Evolutionary conservation across 2,329 filamentous ascomycete genomes (phyloP).

Genomic region (Bipolaris bicolor): DNA sequence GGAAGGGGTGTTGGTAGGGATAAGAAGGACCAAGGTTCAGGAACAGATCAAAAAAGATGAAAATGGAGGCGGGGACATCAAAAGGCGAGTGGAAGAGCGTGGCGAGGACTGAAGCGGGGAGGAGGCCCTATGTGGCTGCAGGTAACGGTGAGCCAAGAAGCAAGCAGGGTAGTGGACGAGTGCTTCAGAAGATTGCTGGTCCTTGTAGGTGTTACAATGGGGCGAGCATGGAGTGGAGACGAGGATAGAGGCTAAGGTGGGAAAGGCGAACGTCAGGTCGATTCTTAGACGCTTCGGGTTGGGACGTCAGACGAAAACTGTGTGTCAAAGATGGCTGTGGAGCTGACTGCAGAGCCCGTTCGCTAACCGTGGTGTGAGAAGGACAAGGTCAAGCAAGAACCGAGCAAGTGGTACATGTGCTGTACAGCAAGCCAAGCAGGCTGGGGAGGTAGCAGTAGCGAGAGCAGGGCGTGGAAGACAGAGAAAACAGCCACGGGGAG

Average conservation of each 20-base stretch:
- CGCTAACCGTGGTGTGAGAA: conserved; percentile 24
- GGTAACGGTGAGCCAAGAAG: conserved; percentile 13
- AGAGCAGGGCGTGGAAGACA: conserved; percentile 13
- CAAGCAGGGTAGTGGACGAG: conserved; percentile 22
- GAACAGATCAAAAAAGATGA: conserved; percentile 15
- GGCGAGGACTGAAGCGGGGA: conserved; percentile 13
- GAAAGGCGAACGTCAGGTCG: conserved; percentile 31
- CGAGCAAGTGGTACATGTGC: conserved; percentile 22
- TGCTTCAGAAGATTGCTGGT: conserved; percentile 20
- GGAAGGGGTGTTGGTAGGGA: conserved; percentile 8
- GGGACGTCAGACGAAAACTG: conserved; percentile 29
- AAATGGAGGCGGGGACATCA: conserved; percentile 20
- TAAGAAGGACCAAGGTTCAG: conserved; percentile 20
- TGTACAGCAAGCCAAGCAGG: conserved; percentile 18
- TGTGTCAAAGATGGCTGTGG: conserved; percentile 35
- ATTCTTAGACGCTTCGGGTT: conserved; percentile 26
- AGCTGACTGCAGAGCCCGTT: conserved; percentile 32
- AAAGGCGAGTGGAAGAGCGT: conserved; percentile 5
- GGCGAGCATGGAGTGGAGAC: conserved; percentile 25
- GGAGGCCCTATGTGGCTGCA: conserved; percentile 17
- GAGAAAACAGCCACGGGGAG: conserved; percentile 17
- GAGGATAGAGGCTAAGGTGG: conserved; percentile 26
- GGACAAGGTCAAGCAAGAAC: conserved; percentile 21
- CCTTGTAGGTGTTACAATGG: conserved; percentile 20
- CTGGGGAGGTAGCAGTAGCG: conserved; percentile 11